These are phyloP conservation scores for Lizanozyma gosingica DNA, from an alignment of 1,139 yeast species.

Conservation along the genomic window DNA sequence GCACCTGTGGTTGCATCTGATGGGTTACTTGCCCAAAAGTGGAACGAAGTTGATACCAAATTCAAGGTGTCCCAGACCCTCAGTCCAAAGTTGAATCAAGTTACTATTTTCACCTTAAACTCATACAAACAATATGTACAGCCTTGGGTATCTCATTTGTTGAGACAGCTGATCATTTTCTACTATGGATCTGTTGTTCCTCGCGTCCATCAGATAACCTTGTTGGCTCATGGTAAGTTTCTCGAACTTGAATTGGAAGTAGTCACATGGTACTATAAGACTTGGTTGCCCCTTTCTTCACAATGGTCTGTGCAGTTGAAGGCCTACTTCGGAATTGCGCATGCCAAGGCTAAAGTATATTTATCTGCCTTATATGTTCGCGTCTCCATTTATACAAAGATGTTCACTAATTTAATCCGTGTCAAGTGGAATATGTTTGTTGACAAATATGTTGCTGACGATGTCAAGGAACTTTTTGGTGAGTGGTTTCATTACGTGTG, in stretches of 20 bases:
- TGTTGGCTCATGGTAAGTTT: not conserved
- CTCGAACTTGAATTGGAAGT: not conserved
- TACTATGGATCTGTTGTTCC: not conserved
- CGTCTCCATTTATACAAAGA: not conserved
- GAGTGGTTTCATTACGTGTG: not conserved
- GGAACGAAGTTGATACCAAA: not conserved
- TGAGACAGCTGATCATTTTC: not conserved
- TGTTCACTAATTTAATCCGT: not conserved
- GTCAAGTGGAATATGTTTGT: not conserved
- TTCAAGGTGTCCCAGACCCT: not conserved
- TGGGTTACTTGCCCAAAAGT: not conserved
- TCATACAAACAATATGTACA: not conserved
- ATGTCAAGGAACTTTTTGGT: not conserved
- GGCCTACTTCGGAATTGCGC: not conserved
- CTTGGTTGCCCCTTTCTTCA: not conserved
- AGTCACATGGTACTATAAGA: not conserved
- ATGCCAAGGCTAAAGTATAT: not conserved
- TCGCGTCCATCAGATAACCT: not conserved
- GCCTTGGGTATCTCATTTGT: not conserved
- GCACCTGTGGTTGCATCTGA: not conserved
- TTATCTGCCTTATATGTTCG: not conserved
- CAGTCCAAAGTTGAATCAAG: not conserved
- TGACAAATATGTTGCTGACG: not conserved
- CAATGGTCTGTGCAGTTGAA: not conserved
- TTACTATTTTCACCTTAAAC: not conserved